A percentile compares a stretch with the other conserved stretches of the same genome.
These are phyloP conservation scores for Colletotrichum coccodes DNA, from an alignment of 2,329 filamentous ascomycete genomes.

Conservation along the genomic window DNA sequence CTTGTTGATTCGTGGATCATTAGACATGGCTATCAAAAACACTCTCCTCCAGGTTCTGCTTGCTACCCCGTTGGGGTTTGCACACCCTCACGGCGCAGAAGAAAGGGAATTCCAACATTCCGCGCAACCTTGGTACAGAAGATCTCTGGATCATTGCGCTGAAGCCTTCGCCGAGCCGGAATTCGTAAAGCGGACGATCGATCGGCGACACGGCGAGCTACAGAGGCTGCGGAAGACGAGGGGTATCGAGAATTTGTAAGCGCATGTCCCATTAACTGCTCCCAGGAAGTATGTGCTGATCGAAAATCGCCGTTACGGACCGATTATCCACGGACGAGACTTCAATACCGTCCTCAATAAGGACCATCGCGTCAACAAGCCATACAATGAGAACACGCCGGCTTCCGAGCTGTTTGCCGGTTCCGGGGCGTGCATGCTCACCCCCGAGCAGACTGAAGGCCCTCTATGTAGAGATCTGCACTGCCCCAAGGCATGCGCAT, in stretches of 20 bases:
- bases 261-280: too few relatives aligned
- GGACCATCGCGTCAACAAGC: conserved; percentile 49
- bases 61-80: conserved; percentile 20
- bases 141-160: conserved; percentile 31
- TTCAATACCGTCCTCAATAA: conserved; percentile 44
- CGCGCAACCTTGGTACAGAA: conserved; percentile 20
- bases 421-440: conserved; percentile 56
- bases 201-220: conserved; percentile 23
- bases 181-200: conserved; percentile 22
- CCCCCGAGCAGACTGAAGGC: conserved; percentile 61
- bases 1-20: neutral
- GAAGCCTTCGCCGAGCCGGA: conserved; percentile 26
- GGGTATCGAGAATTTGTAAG: neutral
- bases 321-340: conserved; percentile 40
- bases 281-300: neutral
- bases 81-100: conserved; percentile 20
- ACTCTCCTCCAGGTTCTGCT: conserved; percentile 5
- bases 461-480: conserved; percentile 54
- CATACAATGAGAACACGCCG: conserved; percentile 43
- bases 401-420: conserved; percentile 48
- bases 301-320: neutral
- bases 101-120: conserved; percentile 16
- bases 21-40: conserved; percentile 12
- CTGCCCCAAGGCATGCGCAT: neutral
- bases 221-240: neutral